These are phyloP conservation scores for Mortierella sp. DNA, from an alignment of 371 early-diverging fungal species.

Conservation along the genomic window DNA sequence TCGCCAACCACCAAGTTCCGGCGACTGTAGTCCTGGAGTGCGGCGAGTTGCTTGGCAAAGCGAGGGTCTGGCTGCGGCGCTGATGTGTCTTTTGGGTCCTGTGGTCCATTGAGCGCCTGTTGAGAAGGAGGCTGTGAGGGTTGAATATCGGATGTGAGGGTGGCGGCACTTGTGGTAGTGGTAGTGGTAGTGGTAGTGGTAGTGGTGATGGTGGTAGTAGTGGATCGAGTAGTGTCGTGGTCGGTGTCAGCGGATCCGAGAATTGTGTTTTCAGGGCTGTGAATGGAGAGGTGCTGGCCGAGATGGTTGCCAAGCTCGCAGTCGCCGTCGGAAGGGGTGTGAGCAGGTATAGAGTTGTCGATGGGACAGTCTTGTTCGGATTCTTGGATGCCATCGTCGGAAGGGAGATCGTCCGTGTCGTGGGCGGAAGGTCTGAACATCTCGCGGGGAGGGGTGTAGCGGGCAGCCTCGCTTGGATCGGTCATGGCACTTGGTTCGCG, in stretches of 20 bases:
- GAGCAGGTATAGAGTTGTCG: not conserved
- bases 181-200: too few relatives aligned
- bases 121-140: too few relatives aligned
- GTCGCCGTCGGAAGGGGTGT: constrained; percentile 22
- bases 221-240: not conserved
- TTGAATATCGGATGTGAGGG: too few relatives aligned
- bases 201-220: too few relatives aligned
- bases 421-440: constrained; percentile 27
- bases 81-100: too few relatives aligned
- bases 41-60: constrained; percentile 9
- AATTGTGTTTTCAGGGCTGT: constrained; percentile 35
- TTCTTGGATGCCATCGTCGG: constrained; percentile 16
- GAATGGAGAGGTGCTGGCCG: constrained; percentile 43
- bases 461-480: constrained; percentile 50
- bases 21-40: constrained; percentile 4
- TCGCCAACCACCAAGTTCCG: constrained; percentile 32
- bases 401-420: constrained; percentile 20
- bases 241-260: constrained; percentile 3
- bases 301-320: constrained; percentile 31
- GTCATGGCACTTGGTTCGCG: constrained; percentile 50
- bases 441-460: constrained; percentile 51
- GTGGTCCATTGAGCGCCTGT: too few relatives aligned
- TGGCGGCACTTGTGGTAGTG: too few relatives aligned
- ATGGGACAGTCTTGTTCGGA: not conserved
- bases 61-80: constrained; percentile 5